Conservation (phyloP, 73 alveolate species). For the Paraurostyla sp. region DNA sequence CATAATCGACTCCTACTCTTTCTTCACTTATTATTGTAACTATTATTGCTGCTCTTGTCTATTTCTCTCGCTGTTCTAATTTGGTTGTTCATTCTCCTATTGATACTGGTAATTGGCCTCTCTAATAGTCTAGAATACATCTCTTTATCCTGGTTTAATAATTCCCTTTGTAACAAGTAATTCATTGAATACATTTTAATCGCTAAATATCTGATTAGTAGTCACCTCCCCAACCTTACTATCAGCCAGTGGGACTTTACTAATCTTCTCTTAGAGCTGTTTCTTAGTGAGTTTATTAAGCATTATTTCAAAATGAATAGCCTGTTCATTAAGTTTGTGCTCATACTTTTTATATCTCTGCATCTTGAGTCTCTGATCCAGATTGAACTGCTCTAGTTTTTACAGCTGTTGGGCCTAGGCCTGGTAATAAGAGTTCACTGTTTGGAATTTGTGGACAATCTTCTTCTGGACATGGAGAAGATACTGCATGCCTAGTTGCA, state of each 20-base stretch:
- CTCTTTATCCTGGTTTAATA: conserved; percentile 4
- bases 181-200: not conserved
- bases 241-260: too few species aligned
- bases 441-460: not conserved
- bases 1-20: not conserved
- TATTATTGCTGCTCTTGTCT: not conserved
- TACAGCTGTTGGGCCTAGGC: not conserved
- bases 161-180: not conserved
- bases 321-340: conserved; percentile 16
- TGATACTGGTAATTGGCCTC: not conserved
- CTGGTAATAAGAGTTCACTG: not conserved
- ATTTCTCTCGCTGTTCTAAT: too few species aligned
- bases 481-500: conserved; percentile 38
- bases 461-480: not conserved
- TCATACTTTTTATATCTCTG: not conserved
- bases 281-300: not conserved
- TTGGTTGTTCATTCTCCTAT: conserved; percentile 12
- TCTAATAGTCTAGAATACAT: not conserved
- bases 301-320: conserved; percentile 51
- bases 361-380: conserved; percentile 1
- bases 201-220: not conserved
- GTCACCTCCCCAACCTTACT: not conserved
- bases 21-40: not conserved
- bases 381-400: not conserved
- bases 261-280: not conserved